Evolutionary conservation across 2,329 filamentous ascomycete genomes (phyloP).

Genomic region (Trichothecium roseum): DNA sequence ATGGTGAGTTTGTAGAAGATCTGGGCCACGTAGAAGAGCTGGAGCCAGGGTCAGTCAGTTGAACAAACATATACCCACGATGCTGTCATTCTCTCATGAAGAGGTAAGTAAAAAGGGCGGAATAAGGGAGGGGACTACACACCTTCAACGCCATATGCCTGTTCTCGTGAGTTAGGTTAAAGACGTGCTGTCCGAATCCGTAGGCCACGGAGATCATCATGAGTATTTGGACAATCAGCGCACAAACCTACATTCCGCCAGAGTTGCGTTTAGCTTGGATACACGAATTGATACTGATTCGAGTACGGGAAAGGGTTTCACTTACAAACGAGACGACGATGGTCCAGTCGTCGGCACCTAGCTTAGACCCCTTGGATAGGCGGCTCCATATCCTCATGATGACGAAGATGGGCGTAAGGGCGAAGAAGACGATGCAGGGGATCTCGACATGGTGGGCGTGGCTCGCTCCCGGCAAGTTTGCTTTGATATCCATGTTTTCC

Average conservation of each 20-base stretch:
- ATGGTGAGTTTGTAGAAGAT: slow-evolving; percentile 44
- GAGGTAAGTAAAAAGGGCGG: too few species aligned
- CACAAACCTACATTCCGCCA: slow-evolving; percentile 17
- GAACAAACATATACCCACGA: too few species aligned
- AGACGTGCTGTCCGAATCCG: too few species aligned
- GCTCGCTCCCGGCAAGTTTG: slow-evolving; percentile 20
- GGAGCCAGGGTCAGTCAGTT: too few species aligned
- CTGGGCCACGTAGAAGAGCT: slow-evolving; percentile 41
- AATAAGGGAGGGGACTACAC: too few species aligned
- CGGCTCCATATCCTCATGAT: slow-evolving; percentile 28
- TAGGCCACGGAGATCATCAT: slow-evolving; percentile 30
- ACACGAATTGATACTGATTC: neutral
- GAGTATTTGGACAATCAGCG: slow-evolving; percentile 22
- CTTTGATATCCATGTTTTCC: neutral
- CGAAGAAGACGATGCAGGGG: slow-evolving; percentile 31
- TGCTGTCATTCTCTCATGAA: too few species aligned
- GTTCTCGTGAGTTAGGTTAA: too few species aligned
- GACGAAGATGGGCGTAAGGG: slow-evolving; percentile 29
- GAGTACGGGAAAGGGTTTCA: slow-evolving; percentile 1
- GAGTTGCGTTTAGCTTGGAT: neutral
- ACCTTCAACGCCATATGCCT: too few species aligned
- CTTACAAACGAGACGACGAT: slow-evolving; percentile 30
- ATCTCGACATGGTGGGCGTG: slow-evolving; percentile 26
- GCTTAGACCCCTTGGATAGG: slow-evolving; percentile 20
- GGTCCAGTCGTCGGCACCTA: slow-evolving; percentile 31